Evolutionary conservation across 1,139 yeast species (phyloP).

Genomic region (Arxiozyma slooffiae): DNA sequence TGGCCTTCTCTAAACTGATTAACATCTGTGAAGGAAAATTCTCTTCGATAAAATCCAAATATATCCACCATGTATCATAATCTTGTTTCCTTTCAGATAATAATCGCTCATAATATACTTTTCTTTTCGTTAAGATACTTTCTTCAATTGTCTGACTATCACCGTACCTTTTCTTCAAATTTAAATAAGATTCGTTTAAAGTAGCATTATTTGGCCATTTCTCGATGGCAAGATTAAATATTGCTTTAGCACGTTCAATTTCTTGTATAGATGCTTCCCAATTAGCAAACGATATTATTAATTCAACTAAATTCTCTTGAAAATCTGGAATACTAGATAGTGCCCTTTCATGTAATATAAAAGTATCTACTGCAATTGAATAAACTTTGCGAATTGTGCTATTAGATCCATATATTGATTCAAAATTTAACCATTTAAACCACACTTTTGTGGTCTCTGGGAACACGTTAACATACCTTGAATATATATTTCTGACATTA

Average conservation of each 20-base stretch:
- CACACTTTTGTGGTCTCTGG: slow-evolving; percentile 51
- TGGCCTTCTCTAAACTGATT: slow-evolving; percentile 40
- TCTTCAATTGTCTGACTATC: slow-evolving; percentile 43
- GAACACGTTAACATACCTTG: slow-evolving; percentile 45
- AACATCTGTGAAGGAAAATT: slow-evolving; percentile 28
- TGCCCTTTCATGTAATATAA: slow-evolving; percentile 25
- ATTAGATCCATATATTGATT: slow-evolving; percentile 42
- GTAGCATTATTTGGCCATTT: slow-evolving; percentile 37
- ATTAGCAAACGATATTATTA: slow-evolving; percentile 49
- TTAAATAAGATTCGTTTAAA: slow-evolving; percentile 42
- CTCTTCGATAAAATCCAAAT: slow-evolving; percentile 39
- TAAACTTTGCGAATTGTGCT: slow-evolving; percentile 52
- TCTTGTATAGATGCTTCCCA: slow-evolving; percentile 66
- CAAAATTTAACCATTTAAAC: slow-evolving; percentile 56
- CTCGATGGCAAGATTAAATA: slow-evolving; percentile 39
- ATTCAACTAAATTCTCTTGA: slow-evolving; percentile 29
- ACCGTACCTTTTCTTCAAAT: slow-evolving; percentile 61
- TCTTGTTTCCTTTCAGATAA: slow-evolving; percentile 44
- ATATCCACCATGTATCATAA: slow-evolving; percentile 77
- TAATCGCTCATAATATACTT: slow-evolving; percentile 43
- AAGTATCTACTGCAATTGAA: slow-evolving; percentile 54
- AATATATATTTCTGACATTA: slow-evolving; percentile 49
- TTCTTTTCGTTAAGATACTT: slow-evolving; percentile 46
- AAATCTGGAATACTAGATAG: slow-evolving; percentile 1
- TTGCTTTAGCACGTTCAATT: slow-evolving; percentile 53